Percentiles rank a stretch among this genome's conserved stretches.
These are phyloP conservation scores for Pythium plurisporium DNA, from an alignment of 352 stramenopile genomes.

Conservation along the genomic window DNA sequence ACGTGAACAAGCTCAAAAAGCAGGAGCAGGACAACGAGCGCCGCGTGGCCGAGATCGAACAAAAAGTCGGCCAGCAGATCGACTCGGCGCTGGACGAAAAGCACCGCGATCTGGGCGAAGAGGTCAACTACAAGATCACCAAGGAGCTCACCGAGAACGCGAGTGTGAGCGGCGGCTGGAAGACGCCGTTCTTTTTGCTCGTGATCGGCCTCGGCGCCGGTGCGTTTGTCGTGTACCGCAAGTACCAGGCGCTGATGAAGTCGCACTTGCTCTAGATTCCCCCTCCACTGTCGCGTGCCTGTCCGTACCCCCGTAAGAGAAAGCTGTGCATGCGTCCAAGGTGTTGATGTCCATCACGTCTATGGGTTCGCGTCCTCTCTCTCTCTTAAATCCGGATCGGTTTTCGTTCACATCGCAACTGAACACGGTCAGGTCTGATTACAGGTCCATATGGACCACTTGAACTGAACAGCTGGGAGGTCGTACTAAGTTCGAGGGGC, in stretches of 20 bases:
- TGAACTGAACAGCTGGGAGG: background rate
- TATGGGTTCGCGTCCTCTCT: too few relatives aligned
- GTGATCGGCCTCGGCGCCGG: slow-evolving; percentile 48
- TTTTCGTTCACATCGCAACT: too few relatives aligned
- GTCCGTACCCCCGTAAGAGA: too few relatives aligned
- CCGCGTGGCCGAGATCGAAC: slow-evolving; percentile 64
- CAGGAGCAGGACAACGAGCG: slow-evolving; percentile 76
- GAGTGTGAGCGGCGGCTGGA: slow-evolving; percentile 58
- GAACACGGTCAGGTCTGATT: slow-evolving; percentile 3
- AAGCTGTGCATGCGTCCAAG: too few relatives aligned
- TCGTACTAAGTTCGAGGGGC: slow-evolving; percentile 1
- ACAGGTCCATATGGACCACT: slow-evolving; percentile 19
- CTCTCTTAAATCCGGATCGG: slow-evolving; percentile 4
- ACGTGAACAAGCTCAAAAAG: slow-evolving; percentile 64
- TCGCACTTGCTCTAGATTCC: slow-evolving; percentile 83
- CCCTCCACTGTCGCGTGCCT: too few relatives aligned
- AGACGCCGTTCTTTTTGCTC: slow-evolving; percentile 73
- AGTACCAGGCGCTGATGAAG: slow-evolving; percentile 86
- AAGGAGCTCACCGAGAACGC: slow-evolving; percentile 74
- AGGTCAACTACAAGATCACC: slow-evolving; percentile 74
- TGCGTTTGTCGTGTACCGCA: slow-evolving; percentile 63
- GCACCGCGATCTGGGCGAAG: slow-evolving; percentile 45
- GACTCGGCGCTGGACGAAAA: slow-evolving; percentile 58
- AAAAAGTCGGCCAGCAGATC: slow-evolving; percentile 56
- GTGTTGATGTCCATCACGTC: too few relatives aligned